Evolutionary conservation across 208 protist genomes (phyloP).

Genomic region (Borovskyia barvae): DNA sequence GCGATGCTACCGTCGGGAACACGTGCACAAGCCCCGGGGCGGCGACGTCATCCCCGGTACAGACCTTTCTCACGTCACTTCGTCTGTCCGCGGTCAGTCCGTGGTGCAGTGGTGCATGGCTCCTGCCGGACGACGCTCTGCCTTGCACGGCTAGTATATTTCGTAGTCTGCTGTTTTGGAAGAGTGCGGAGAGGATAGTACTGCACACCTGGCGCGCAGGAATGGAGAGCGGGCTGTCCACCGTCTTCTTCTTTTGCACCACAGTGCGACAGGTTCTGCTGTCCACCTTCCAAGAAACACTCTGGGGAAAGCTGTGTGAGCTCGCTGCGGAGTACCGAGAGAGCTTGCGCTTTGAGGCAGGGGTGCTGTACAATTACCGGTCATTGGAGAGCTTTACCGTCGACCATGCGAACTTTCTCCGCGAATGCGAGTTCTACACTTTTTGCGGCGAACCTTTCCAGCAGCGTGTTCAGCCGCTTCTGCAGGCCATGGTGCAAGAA

Average conservation of each 20-base stretch:
- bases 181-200: conserved; percentile 53
- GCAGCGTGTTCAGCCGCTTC: conserved; percentile 27
- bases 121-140: conserved; percentile 27
- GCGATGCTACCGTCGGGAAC: background rate
- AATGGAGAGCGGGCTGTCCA: conserved; percentile 44
- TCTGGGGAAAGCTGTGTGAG: conserved; percentile 57
- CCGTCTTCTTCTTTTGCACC: conserved; percentile 78
- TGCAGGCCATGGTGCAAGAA: conserved; percentile 57
- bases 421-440: conserved; percentile 63
- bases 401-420: conserved; percentile 60
- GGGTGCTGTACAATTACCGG: conserved; percentile 51
- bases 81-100: conserved; percentile 6
- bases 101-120: conserved; percentile 29
- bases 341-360: conserved; percentile 41
- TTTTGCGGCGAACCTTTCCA: conserved; percentile 47
- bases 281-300: conserved; percentile 45
- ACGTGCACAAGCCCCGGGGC: background rate
- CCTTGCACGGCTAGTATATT: conserved; percentile 36
- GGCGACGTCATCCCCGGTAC: conserved; percentile 8
- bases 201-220: conserved; percentile 52
- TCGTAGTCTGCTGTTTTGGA: conserved; percentile 71
- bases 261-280: conserved; percentile 46
- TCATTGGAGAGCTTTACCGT: conserved; percentile 54
- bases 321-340: conserved; percentile 36
- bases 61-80: conserved; percentile 19